Evolutionary conservation across 139 green algal species (phyloP).

Genomic region (Asterochloris erici): DNA sequence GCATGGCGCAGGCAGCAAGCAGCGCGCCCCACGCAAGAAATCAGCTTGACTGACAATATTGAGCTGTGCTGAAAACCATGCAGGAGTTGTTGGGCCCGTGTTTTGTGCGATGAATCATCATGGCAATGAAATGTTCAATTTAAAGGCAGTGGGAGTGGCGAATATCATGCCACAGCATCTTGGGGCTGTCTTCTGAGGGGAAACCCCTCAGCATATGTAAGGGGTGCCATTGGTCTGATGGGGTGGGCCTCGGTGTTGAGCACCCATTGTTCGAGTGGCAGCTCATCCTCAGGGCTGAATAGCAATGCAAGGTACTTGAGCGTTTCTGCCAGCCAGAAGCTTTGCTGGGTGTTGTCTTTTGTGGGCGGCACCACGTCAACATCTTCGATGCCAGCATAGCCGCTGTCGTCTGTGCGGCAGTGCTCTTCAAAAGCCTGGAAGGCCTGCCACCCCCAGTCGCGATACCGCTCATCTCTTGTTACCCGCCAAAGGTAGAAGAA

Average conservation of each 20-base stretch:
- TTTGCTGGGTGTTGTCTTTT: conserved; percentile 28
- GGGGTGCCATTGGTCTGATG: not conserved
- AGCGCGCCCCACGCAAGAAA: not conserved
- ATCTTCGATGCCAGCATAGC: conserved; percentile 20
- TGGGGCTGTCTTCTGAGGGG: too few relatives aligned
- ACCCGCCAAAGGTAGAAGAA: conserved; percentile 68
- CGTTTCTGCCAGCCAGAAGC: conserved; percentile 38
- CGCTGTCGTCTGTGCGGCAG: not conserved
- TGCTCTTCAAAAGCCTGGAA: conserved; percentile 21
- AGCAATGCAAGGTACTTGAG: conserved; percentile 40
- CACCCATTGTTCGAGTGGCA: conserved; percentile 31
- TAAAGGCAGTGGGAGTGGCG: too few relatives aligned
- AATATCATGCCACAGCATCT: too few relatives aligned
- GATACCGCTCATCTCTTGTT: conserved; percentile 63
- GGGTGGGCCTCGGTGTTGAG: conserved; percentile 40
- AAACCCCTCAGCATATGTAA: not conserved
- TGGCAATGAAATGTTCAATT: too few relatives aligned
- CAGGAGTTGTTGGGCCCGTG: too few relatives aligned
- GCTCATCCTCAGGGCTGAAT: conserved; percentile 12
- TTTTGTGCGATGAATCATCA: too few relatives aligned
- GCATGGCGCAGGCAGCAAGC: conserved; percentile 24
- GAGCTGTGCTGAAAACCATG: too few relatives aligned
- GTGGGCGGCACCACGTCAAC: conserved; percentile 15
- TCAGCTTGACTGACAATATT: not conserved
- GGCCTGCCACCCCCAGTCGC: conserved; percentile 64